A percentile compares a stretch with the other conserved stretches of the same genome.
These are phyloP conservation scores for Balansia obtecta DNA, from an alignment of 2,329 filamentous ascomycete genomes.

Conservation along the genomic window DNA sequence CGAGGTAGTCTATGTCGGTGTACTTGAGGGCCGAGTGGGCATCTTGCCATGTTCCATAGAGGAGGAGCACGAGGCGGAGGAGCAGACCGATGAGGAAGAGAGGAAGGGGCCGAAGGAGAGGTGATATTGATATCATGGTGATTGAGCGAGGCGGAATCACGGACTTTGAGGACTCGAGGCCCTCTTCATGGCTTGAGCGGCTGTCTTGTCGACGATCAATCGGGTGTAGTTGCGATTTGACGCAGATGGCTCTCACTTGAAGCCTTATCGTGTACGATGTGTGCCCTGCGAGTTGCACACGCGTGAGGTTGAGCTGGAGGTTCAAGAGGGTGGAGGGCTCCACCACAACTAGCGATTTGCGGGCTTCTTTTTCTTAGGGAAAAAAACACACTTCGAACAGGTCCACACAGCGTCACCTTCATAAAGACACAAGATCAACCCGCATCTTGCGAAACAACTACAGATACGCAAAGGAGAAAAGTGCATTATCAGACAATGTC, in stretches of 20 bases:
- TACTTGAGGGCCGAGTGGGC: constrained; percentile 87
- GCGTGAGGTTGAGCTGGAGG: too few species aligned
- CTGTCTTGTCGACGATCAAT: neutral
- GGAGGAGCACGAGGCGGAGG: constrained; percentile 60
- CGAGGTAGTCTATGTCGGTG: constrained; percentile 96
- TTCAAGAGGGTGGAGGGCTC: too few species aligned
- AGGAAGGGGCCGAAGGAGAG: constrained; percentile 24
- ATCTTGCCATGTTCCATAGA: constrained; percentile 91
- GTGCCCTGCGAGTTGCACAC: too few species aligned
- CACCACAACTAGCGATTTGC: too few species aligned
- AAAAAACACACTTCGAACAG: too few species aligned
- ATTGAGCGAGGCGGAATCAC: constrained; percentile 1
- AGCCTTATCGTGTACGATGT: too few species aligned
- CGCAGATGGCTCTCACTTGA: too few species aligned
- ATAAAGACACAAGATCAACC: too few species aligned
- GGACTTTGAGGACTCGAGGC: neutral
- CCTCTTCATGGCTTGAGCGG: neutral
- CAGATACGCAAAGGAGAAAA: neutral
- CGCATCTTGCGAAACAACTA: neutral
- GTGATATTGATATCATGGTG: constrained; percentile 6
- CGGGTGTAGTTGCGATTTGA: neutral
- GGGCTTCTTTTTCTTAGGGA: too few species aligned
- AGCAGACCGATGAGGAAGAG: constrained; percentile 46
- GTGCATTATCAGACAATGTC: constrained; percentile 15
- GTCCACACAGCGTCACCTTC: too few species aligned